Conservation (phyloP, 2,329 filamentous ascomycete genomes). For the Endothia cerciana region DNA sequence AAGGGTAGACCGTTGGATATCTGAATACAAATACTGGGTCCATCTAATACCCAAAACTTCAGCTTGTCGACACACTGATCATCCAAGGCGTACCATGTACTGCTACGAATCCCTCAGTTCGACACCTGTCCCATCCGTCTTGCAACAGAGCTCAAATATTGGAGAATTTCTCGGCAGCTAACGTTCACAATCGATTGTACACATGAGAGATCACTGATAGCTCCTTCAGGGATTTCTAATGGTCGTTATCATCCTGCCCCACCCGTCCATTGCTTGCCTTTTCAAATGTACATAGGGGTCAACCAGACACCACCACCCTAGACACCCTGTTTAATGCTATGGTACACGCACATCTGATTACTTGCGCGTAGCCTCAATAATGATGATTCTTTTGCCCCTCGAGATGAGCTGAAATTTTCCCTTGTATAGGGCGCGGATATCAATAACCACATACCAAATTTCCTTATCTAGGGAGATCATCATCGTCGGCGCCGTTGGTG, state of each 20-base stretch:
- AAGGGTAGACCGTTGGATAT: constrained; percentile 73
- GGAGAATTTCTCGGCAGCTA: not conserved
- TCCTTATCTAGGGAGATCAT: not conserved
- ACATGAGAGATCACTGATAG: constrained; percentile 22
- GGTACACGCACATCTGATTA: constrained; percentile 16
- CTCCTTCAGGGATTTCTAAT: constrained; percentile 17
- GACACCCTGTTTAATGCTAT: constrained; percentile 15
- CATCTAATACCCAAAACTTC: not conserved
- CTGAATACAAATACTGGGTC: constrained; percentile 17
- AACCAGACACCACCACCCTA: constrained; percentile 18
- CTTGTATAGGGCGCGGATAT: not conserved
- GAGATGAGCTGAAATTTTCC: not conserved
- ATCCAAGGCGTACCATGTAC: not conserved
- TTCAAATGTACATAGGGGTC: constrained; percentile 25
- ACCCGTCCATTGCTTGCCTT: constrained; percentile 18
- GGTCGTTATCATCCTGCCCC: constrained; percentile 22
- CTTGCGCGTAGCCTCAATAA: not conserved
- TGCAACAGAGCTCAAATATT: not conserved
- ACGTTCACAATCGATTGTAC: not conserved
- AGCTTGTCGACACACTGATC: not conserved
- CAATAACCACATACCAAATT: not conserved
- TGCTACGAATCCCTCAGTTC: not conserved
- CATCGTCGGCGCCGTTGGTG: not conserved
- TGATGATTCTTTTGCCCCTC: not conserved
- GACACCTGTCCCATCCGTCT: not conserved